These are phyloP conservation scores for Talaromyces sp. DNA, from an alignment of 2,329 filamentous ascomycete species.

Conservation along the genomic window DNA sequence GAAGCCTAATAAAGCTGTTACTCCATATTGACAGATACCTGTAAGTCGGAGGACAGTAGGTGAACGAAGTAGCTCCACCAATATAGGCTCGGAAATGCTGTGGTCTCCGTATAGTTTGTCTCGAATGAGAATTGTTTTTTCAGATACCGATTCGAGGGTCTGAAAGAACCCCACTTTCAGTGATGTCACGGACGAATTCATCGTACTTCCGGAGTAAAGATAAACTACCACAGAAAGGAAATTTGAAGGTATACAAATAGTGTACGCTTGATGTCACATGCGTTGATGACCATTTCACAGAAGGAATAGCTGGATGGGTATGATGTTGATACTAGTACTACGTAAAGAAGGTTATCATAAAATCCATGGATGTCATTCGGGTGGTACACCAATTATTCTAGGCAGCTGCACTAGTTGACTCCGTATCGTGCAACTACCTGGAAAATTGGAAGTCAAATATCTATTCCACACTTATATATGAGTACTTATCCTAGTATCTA, in stretches of 20 bases:
- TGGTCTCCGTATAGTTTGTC: constrained; percentile 40
- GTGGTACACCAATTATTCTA: neutral
- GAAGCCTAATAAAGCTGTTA: constrained; percentile 38
- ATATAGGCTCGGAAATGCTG: constrained; percentile 36
- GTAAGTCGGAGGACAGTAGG: constrained; percentile 34
- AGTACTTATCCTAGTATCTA: neutral
- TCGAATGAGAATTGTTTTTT: constrained; percentile 29
- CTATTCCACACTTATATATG: neutral
- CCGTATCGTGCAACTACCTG: neutral
- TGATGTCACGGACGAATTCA: neutral
- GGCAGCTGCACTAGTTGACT: neutral
- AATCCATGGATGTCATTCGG: neutral
- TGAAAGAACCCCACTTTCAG: constrained; percentile 22
- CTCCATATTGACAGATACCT: constrained; percentile 40
- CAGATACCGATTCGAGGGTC: constrained; percentile 22
- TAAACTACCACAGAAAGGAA: neutral
- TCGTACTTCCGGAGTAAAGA: neutral
- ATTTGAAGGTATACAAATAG: neutral
- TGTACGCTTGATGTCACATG: neutral
- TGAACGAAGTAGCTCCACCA: constrained; percentile 38
- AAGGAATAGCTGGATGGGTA: neutral
- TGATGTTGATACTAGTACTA: neutral
- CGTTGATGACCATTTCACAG: neutral
- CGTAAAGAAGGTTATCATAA: neutral
- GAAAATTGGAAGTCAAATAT: neutral